Conservation (phyloP, 352 stramenopile species). For the Globisporangium radiosum region DNA sequence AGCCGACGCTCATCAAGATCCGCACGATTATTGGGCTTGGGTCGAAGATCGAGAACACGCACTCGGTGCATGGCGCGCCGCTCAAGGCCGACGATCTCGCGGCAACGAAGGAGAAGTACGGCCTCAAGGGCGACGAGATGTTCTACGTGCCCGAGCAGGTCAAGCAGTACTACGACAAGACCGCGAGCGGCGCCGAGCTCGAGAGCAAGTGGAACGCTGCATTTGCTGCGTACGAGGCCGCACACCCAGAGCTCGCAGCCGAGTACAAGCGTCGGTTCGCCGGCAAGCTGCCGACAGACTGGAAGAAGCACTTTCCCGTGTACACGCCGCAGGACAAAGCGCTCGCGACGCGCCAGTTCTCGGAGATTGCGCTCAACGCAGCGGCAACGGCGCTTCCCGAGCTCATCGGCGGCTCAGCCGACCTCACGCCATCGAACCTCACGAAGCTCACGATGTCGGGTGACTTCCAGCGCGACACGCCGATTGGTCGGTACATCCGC, state of each 20-base stretch:
- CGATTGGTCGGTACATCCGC: constrained; percentile 94
- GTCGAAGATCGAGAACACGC: constrained; percentile 90
- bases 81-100: constrained; percentile 93
- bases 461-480: constrained; percentile 97
- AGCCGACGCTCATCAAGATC: constrained; percentile 99
- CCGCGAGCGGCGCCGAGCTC: constrained; percentile 51
- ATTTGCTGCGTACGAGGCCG: constrained; percentile 88
- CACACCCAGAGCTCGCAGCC: constrained; percentile 88
- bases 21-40: constrained; percentile 96
- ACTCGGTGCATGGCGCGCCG: constrained; percentile 94
- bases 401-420: constrained; percentile 96
- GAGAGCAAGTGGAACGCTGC: constrained; percentile 89
- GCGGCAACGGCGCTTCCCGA: constrained; percentile 92
- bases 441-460: constrained; percentile 93
- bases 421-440: constrained; percentile 97
- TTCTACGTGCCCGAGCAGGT: constrained; percentile 95
- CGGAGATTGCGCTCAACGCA: constrained; percentile 93
- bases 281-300: constrained; percentile 88
- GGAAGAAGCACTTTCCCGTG: constrained; percentile 89
- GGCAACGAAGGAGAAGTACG: constrained; percentile 88
- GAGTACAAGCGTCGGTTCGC: constrained; percentile 94
- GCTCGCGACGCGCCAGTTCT: constrained; percentile 93
- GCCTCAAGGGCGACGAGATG: constrained; percentile 87
- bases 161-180: constrained; percentile 88
- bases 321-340: constrained; percentile 86